Conservation (phyloP, 2,329 filamentous ascomycete genomes). For the Curvularia hawaiiensis region DNA sequence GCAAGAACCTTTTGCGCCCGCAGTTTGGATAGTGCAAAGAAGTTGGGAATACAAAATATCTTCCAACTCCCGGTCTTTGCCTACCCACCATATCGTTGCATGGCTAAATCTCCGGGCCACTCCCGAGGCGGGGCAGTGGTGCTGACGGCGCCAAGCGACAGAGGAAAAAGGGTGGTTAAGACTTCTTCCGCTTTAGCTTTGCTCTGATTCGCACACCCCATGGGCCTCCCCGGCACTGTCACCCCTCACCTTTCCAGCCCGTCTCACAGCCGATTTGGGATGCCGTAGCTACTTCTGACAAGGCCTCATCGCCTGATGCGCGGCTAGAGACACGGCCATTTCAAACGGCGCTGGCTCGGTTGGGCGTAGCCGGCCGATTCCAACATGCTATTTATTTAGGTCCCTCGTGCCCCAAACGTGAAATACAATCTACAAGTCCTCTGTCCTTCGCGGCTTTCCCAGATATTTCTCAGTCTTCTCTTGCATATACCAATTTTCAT, state of each 20-base stretch:
- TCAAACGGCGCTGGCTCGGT: constrained; percentile 27
- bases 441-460: background rate
- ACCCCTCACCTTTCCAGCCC: constrained; percentile 9
- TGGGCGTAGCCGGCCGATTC: constrained; percentile 12
- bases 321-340: constrained; percentile 33
- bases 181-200: constrained; percentile 28
- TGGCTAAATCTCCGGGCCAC: constrained; percentile 16
- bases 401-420: constrained; percentile 13
- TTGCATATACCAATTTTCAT: background rate
- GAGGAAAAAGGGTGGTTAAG: constrained; percentile 32
- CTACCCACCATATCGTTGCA: constrained; percentile 16
- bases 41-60: background rate
- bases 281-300: constrained; percentile 24
- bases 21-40: constrained; percentile 1
- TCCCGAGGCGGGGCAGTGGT: constrained; percentile 32
- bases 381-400: constrained; percentile 26
- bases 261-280: constrained; percentile 23
- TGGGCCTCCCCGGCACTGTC: constrained; percentile 36
- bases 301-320: constrained; percentile 24
- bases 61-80: constrained; percentile 1
- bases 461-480: background rate
- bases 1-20: background rate
- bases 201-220: constrained; percentile 63
- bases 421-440: background rate
- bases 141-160: constrained; percentile 4